These are phyloP conservation scores for Acrocalymma vagum DNA, from an alignment of 2,329 filamentous ascomycete species.

Conservation along the genomic window DNA sequence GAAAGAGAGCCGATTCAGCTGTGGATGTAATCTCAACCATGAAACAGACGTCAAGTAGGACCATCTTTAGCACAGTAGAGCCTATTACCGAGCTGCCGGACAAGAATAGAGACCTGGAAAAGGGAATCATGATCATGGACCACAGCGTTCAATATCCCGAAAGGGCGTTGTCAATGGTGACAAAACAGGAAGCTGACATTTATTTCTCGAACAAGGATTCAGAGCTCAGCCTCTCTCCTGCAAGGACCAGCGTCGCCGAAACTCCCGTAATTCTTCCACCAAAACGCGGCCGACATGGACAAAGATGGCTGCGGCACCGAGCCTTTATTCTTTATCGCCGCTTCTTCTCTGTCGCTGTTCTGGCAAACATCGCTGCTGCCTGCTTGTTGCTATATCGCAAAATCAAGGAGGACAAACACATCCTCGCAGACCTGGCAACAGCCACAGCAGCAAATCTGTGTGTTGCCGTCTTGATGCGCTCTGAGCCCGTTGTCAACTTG, in stretches of 20 bases:
- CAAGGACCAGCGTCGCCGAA: slow-evolving; percentile 17
- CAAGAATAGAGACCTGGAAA: slow-evolving; percentile 16
- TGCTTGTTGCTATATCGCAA: slow-evolving; percentile 10
- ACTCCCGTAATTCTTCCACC: slow-evolving; percentile 10
- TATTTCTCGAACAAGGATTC: slow-evolving; percentile 14
- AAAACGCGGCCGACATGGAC: slow-evolving; percentile 18
- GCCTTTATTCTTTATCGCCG: slow-evolving; percentile 18
- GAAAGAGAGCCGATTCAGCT: slow-evolving; percentile 11
- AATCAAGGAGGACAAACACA: slow-evolving; percentile 14
- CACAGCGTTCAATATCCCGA: slow-evolving; percentile 1
- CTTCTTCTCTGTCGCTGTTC: slow-evolving; percentile 17
- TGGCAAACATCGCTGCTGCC: slow-evolving; percentile 14
- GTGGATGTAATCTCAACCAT: slow-evolving; percentile 14
- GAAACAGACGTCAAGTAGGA: slow-evolving; percentile 11
- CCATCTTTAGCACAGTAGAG: slow-evolving; percentile 1
- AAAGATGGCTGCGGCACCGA: slow-evolving; percentile 19
- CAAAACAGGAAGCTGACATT: too few species aligned
- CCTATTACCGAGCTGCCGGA: background rate
- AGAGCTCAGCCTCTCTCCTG: slow-evolving; percentile 17
- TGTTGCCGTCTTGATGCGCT: slow-evolving; percentile 15
- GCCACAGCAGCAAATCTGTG: slow-evolving; percentile 32
- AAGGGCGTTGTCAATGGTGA: too few species aligned
- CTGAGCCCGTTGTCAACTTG: slow-evolving; percentile 23
- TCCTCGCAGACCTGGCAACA: slow-evolving; percentile 23
- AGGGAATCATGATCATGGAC: slow-evolving; percentile 12